Conservation (phyloP, 495 filamentous ascomycete species). For the Penicilliopsis zonata region DNA sequence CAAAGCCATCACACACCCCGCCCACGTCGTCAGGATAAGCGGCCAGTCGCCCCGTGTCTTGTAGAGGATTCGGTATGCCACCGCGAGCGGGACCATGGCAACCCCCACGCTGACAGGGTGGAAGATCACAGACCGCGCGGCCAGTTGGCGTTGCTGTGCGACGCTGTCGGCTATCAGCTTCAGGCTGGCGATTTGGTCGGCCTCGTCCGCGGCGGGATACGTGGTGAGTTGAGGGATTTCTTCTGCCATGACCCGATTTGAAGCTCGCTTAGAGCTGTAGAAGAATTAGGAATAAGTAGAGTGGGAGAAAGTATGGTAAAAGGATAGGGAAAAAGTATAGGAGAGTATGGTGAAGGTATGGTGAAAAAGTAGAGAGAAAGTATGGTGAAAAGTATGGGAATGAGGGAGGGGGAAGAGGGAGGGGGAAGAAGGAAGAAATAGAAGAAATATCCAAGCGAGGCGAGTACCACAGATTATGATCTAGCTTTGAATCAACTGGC, state of each 20-base stretch:
- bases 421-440: constrained; percentile 2
- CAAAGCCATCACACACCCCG: constrained; percentile 31
- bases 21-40: constrained; percentile 13
- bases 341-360: constrained; percentile 2
- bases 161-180: constrained; percentile 45
- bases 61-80: constrained; percentile 22
- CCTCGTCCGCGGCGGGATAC: constrained; percentile 10
- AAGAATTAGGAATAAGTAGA: background rate
- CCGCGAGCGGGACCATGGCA: constrained; percentile 20
- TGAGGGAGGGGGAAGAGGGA: constrained; percentile 2
- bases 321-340: background rate
- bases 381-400: no score
- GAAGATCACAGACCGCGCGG: constrained; percentile 39
- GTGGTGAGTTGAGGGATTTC: constrained; percentile 6
- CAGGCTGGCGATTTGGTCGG: constrained; percentile 32
- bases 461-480: no score
- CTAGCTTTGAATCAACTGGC: no score
- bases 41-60: constrained; percentile 18
- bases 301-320: constrained; percentile 2
- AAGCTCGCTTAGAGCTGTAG: background rate
- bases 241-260: background rate
- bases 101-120: constrained; percentile 33
- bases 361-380: background rate
- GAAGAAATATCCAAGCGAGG: no score
- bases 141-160: constrained; percentile 49